Evolutionary conservation across 345 rosid genomes (phyloP), one percentile per base, ranked within the genome.

Genomic region (Syzygium aqueum): DNA sequence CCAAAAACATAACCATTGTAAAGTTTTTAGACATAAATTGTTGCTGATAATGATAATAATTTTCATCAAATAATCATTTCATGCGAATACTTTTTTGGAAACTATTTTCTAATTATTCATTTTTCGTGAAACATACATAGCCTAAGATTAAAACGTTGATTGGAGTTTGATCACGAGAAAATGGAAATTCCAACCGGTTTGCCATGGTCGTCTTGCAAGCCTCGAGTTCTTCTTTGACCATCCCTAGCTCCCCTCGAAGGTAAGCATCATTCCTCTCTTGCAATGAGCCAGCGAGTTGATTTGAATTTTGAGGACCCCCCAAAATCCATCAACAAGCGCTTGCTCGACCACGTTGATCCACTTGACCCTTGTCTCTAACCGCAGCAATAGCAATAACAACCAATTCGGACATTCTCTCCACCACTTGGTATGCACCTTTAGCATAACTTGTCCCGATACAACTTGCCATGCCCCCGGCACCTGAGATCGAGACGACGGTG

Each of bases 71-170:
- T 19, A 53, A 19, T 53, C 59, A 21, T 54, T 19, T 23, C 61
- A 56, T 8, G n/a, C 3, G 5, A 56, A 9, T 3, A 4, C 8
- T 56, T 9, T 22, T 22, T 56, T 8, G 2, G 17, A 30, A 19
- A 67, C 3, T 30, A 30, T 3, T 15, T 8, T 67, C 3, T 0
- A 9, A 9, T 33, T 3, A 67, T 67, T 19, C 2, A 19, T 33
- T 2, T 7, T 67, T 19, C 13, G 1, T 8, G 13, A 67, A 67
- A 33, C 1, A 33, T 4, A 8, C 0, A 17, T 1, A 17, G 6
- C 9, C 1, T 33, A 67, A 67, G 16, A 11, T 17, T 17, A 67
- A 33, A 67, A 67, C 6, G 25, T 33, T 33, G 13, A 67, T 67
- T 33, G 43, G 19, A 73, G 49, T 73, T 73, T 9, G 49, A 73